Evolutionary conservation across 2,329 filamentous ascomycete genomes (phyloP).

Genomic region (Ilyonectria destructans): DNA sequence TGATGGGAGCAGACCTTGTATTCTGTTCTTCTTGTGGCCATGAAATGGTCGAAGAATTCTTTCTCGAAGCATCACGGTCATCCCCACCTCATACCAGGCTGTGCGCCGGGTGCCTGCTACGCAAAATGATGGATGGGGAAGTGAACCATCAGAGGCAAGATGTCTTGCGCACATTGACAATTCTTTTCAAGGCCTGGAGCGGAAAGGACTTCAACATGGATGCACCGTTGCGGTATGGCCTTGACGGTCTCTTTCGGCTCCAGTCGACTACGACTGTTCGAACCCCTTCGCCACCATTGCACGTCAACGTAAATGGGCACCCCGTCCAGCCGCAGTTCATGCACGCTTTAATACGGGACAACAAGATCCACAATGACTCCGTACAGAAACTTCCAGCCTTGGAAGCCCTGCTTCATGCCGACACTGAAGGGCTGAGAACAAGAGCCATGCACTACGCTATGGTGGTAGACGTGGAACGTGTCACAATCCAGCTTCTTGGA

Average conservation of each 20-base stretch:
- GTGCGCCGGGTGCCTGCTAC: constrained; percentile 54
- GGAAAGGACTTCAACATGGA: constrained; percentile 49
- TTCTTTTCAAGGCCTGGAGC: constrained; percentile 51
- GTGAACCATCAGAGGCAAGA: constrained; percentile 48
- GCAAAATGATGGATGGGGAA: constrained; percentile 50
- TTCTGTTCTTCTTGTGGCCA: constrained; percentile 57
- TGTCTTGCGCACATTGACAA: constrained; percentile 36
- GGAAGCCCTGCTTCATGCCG: not conserved
- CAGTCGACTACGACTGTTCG: constrained; percentile 34
- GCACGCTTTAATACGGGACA: constrained; percentile 43
- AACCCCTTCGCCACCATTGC: constrained; percentile 5
- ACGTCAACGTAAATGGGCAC: constrained; percentile 33
- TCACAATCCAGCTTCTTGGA: constrained; percentile 16
- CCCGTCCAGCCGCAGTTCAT: constrained; percentile 23
- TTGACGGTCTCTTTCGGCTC: constrained; percentile 42
- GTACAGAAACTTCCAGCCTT: constrained; percentile 51
- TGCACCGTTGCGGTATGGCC: constrained; percentile 48
- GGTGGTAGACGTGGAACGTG: constrained; percentile 42
- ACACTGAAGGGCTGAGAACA: not conserved
- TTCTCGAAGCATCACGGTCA: constrained; percentile 17
- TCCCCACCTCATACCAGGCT: constrained; percentile 35
- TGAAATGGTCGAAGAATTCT: constrained; percentile 53
- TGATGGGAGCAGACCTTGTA: constrained; percentile 44
- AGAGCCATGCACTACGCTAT: constrained; percentile 34
- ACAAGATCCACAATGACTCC: constrained; percentile 51